Percentiles rank a stretch among this genome's conserved stretches.
Conservation (phyloP, 2,329 filamentous ascomycete genomes). For the Alternaria triticina region DNA sequence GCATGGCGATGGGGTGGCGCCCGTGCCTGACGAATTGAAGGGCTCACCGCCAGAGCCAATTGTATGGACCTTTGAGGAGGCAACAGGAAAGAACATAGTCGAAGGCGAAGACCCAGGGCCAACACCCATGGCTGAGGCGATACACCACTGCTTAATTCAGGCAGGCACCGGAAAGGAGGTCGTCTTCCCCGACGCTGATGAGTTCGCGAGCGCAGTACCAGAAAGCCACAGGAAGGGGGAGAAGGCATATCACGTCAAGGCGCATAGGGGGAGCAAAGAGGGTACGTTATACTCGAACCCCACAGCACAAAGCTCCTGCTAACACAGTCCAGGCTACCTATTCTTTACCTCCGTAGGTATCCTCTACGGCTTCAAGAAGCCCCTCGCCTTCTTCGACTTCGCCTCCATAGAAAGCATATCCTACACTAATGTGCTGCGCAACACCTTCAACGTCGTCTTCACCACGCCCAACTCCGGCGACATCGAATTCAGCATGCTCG, state of each 20-base stretch:
- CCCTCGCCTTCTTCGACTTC: slow-evolving; percentile 67
- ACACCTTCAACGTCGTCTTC: slow-evolving; percentile 71
- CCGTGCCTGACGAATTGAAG: slow-evolving; percentile 48
- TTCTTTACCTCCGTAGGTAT: slow-evolving; percentile 68
- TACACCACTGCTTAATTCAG: slow-evolving; percentile 48
- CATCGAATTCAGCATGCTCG: slow-evolving; percentile 70
- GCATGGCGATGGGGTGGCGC: slow-evolving; percentile 57
- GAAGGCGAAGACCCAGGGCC: slow-evolving; percentile 53
- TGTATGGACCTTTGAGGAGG: slow-evolving; percentile 66
- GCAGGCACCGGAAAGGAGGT: slow-evolving; percentile 56
- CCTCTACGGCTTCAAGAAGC: slow-evolving; percentile 71
- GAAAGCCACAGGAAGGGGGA: slow-evolving; percentile 68
- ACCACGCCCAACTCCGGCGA: slow-evolving; percentile 58
- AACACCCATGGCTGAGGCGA: slow-evolving; percentile 53
- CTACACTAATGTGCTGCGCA: slow-evolving; percentile 69
- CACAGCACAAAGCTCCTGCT: slow-evolving; percentile 1
- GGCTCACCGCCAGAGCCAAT: slow-evolving; percentile 59
- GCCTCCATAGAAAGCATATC: slow-evolving; percentile 64
- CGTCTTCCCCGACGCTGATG: slow-evolving; percentile 60
- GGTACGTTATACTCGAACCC: slow-evolving; percentile 49
- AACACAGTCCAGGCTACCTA: slow-evolving; percentile 60
- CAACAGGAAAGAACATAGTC: slow-evolving; percentile 52
- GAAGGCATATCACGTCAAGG: slow-evolving; percentile 69
- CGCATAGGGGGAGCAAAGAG: slow-evolving; percentile 69
- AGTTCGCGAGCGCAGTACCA: slow-evolving; percentile 66